Percentiles rank a stretch among this genome's conserved stretches.
These are phyloP conservation scores for Fusarium chlamydosporum DNA, from an alignment of 2,329 filamentous ascomycete genomes.

Conservation along the genomic window DNA sequence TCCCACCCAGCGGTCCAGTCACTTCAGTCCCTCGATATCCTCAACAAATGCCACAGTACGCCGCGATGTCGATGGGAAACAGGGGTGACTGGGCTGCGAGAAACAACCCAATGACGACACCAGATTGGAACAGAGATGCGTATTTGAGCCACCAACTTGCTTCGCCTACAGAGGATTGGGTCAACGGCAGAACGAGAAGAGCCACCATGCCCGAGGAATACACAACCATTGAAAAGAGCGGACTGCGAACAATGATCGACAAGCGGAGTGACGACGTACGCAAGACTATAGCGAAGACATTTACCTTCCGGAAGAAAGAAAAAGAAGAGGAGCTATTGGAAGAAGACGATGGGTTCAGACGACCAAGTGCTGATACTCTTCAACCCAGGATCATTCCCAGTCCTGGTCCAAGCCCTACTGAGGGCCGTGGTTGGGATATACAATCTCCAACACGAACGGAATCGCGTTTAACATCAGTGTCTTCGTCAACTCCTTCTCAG, in stretches of 20 bases:
- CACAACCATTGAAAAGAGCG: conserved; percentile 69
- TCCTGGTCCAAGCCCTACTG: conserved; percentile 18
- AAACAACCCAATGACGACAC: conserved; percentile 30
- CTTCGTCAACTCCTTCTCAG: conserved; percentile 39
- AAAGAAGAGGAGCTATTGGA: conserved; percentile 53
- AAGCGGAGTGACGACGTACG: conserved; percentile 69
- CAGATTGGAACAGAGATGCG: conserved; percentile 40
- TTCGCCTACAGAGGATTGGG: conserved; percentile 57
- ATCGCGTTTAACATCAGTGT: conserved; percentile 17
- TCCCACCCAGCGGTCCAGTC: conserved; percentile 55
- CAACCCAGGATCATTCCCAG: conserved; percentile 33
- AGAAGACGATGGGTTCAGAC: conserved; percentile 38
- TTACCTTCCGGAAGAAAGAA: conserved; percentile 65
- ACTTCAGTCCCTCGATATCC: conserved; percentile 62
- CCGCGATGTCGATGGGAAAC: conserved; percentile 9
- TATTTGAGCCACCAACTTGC: conserved; percentile 50
- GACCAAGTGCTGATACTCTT: conserved; percentile 44
- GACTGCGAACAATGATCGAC: conserved; percentile 66
- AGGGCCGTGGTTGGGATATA: conserved; percentile 29
- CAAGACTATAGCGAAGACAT: conserved; percentile 67
- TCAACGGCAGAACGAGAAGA: conserved; percentile 60
- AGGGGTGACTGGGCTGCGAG: conserved; percentile 22
- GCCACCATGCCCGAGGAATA: conserved; percentile 63
- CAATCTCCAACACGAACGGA: conserved; percentile 27
- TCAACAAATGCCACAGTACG: conserved; percentile 39